Percentiles rank a stretch among this genome's conserved stretches.
phyloP scores from a whole-genome alignment of 139 green algal species.

The Nannochloris sp. region DNA sequence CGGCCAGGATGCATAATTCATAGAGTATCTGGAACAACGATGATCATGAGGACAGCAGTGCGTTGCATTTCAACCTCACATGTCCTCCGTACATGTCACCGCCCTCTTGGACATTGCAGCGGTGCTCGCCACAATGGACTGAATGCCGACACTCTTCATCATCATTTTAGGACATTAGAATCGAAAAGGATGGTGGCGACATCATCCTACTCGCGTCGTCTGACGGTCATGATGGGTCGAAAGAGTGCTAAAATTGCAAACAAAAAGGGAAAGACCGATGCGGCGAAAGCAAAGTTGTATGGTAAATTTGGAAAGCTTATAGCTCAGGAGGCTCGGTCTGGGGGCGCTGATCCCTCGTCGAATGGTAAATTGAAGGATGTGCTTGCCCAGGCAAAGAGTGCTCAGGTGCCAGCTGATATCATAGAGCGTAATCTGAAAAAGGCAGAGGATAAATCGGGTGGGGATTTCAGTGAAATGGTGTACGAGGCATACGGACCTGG shows the following conservation, averaged over 20 bases:
- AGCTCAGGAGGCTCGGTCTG: slow-evolving; percentile 62
- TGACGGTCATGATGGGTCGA: slow-evolving; percentile 27
- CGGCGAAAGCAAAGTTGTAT: slow-evolving; percentile 70
- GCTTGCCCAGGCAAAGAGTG: slow-evolving; percentile 55
- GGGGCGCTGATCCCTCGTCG: slow-evolving; percentile 51
- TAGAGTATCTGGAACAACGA: no score
- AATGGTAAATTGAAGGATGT: slow-evolving; percentile 63
- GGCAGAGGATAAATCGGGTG: slow-evolving; percentile 66
- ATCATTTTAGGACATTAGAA: no score
- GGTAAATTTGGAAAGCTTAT: slow-evolving; percentile 85
- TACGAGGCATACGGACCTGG: slow-evolving; percentile 56
- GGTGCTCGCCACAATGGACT: no score
- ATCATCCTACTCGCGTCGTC: no score
- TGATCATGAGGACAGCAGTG: no score
- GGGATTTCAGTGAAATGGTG: slow-evolving; percentile 66
- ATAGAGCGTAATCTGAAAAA: slow-evolving; percentile 87
- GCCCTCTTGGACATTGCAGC: no score
- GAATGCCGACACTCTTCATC: no score
- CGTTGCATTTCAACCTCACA: no score
- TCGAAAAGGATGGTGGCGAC: no score
- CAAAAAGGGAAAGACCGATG: slow-evolving; percentile 46
- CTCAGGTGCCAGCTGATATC: slow-evolving; percentile 67
- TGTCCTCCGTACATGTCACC: no score
- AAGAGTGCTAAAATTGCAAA: slow-evolving; percentile 63
- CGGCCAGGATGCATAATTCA: no score